These are phyloP conservation scores for Leishmania mexicana DNA, from an alignment of 208 protist species.

Conservation along the genomic window DNA sequence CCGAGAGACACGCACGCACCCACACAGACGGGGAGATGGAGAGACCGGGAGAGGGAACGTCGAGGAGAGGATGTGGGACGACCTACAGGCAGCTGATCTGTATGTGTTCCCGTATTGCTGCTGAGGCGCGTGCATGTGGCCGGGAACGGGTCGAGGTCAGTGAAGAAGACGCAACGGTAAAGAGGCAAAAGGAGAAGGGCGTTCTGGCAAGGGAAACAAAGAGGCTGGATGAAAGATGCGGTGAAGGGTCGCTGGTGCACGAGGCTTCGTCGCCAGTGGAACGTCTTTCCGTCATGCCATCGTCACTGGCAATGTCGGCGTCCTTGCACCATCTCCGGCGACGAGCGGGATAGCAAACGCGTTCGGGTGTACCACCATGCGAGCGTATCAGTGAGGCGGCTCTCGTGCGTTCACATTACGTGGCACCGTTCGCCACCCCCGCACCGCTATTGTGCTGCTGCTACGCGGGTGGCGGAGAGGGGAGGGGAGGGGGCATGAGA, in stretches of 20 bases:
- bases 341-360: background rate
- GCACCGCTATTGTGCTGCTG: background rate
- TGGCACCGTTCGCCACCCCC: background rate
- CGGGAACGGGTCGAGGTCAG: background rate
- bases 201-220: background rate
- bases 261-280: background rate
- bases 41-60: background rate
- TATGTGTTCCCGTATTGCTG: background rate
- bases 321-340: background rate
- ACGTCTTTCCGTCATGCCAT: background rate
- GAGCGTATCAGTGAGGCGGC: background rate
- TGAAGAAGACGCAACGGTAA: background rate
- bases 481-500: background rate
- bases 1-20: background rate
- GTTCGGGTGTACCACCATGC: background rate
- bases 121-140: background rate
- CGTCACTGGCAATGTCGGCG: background rate
- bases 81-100: background rate
- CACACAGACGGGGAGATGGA: constrained; percentile 3
- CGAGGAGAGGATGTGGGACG: background rate
- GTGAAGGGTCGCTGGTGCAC: background rate
- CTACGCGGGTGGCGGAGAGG: background rate
- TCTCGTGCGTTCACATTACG: background rate
- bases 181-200: background rate
- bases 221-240: background rate